These are phyloP conservation scores for Coelastrella sp. DNA, from an alignment of 139 green algal species.

Conservation along the genomic window DNA sequence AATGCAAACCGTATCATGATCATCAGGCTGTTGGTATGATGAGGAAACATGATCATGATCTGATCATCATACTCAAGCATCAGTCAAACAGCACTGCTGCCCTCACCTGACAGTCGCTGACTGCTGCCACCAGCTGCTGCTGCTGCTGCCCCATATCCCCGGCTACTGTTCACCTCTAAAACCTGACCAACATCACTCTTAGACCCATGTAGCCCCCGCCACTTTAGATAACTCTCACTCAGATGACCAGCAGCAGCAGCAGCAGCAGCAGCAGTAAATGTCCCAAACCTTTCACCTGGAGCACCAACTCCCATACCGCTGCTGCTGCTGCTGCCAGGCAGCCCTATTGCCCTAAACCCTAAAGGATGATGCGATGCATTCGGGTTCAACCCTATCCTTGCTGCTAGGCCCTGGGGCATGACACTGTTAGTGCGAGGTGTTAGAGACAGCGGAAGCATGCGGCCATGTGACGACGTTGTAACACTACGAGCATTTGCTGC, in stretches of 20 bases:
- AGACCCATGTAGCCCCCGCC: neutral
- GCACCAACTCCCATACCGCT: neutral
- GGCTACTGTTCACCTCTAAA: no score
- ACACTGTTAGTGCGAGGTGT: no score
- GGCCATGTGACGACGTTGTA: neutral
- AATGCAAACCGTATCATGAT: no score
- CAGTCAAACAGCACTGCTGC: no score
- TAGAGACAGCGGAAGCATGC: neutral
- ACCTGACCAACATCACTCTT: neutral
- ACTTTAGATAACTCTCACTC: neutral
- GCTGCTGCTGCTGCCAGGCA: neutral
- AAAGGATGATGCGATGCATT: neutral
- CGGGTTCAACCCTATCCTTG: neutral
- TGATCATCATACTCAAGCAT: no score
- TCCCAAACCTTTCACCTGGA: neutral
- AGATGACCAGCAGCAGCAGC: conserved; percentile 3
- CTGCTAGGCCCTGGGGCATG: no score
- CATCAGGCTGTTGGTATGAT: no score
- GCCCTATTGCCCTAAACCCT: neutral
- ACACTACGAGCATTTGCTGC: conserved; percentile 32
- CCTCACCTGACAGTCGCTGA: neutral
- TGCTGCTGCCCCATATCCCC: neutral
- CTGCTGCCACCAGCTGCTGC: neutral
- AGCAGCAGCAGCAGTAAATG: neutral
- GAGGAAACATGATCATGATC: no score